Evolutionary conservation across 805 yeast genomes (phyloP), one percentile per base, ranked within the genome.

Genomic region (Saturnispora sanitii): DNA sequence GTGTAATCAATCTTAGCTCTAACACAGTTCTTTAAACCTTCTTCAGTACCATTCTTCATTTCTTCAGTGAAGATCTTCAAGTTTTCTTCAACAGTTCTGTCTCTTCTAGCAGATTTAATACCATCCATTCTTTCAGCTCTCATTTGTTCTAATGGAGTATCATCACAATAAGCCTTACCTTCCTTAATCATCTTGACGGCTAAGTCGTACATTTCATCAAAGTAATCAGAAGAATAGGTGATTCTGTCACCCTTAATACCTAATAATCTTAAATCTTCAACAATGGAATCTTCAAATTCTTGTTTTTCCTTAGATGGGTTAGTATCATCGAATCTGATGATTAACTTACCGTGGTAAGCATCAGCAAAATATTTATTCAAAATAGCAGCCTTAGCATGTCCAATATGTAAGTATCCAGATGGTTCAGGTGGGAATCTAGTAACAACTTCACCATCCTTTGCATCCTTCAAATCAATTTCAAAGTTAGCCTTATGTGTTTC

Each of bases 401-500:
- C 99, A 66, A 92, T 92, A 66, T 92, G 99, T 65, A 92, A 74
- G 65, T 88, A 92, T 67, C 99, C 99, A 67, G 95, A 84, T 45
- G 99, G 99, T 70, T 92, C 99, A 49, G 99, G 99, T 39, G 95
- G 98, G 78, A 92, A 92, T 68, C 99, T 82, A 41, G 98, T 94
- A 41, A 94, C 97, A 43, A 92, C 99, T 65, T 88, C 70, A 49
- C 99, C 99, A 43, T 82, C 78, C 55, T 74, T 78, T 44, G 99
- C 99, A 60, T 79, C 94, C 45, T 82, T 83, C 50, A 92, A 75
- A 55, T 85, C 92, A 56, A 92, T 92, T 60, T 88, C 96, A 52
- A 82, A 92, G 63, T 82, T 88, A 47, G 98, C 97, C 68, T 86
- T 85, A 71, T 86, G 94, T 40, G 79, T 69, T 64, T 85, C 92